Percentiles rank a stretch among this genome's conserved stretches.
These are phyloP conservation scores for Insectozyma bohioensis DNA, from an alignment of 1,139 yeast species.

Conservation along the genomic window DNA sequence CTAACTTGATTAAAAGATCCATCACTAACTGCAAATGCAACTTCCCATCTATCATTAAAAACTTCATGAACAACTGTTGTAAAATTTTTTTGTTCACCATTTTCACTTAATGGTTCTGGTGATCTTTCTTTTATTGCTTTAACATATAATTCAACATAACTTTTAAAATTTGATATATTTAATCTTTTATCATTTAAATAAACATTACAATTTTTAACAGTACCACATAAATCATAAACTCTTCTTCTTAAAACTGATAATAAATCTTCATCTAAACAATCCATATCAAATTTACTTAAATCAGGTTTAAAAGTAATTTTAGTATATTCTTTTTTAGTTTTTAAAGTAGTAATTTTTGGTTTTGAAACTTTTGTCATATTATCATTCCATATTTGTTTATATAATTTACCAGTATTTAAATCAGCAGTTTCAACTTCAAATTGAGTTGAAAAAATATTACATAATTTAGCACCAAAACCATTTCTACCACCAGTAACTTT, in stretches of 20 bases:
- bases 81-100: conserved; percentile 26
- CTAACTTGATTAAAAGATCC: conserved; percentile 90
- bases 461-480: conserved; percentile 94
- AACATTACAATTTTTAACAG: conserved; percentile 83
- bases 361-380: conserved; percentile 81
- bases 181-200: conserved; percentile 74
- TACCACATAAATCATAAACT: conserved; percentile 94
- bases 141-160: conserved; percentile 87
- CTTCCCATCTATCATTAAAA: conserved; percentile 80
- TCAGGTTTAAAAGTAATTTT: conserved; percentile 91
- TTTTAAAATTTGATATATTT: conserved; percentile 72
- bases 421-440: conserved; percentile 92
- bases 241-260: conserved; percentile 86
- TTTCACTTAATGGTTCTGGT: conserved; percentile 28
- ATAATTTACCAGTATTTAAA: conserved; percentile 56
- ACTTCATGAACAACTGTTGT: conserved; percentile 76
- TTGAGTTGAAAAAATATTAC: conserved; percentile 86
- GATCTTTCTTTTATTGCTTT: conserved; percentile 54
- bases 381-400: conserved; percentile 80
- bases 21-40: conserved; percentile 93
- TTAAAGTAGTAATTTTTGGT: conserved; percentile 67
- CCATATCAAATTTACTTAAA: conserved; percentile 81
- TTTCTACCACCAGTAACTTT: conserved; percentile 99
- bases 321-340: conserved; percentile 74
- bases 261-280: conserved; percentile 73